These are phyloP conservation scores for Smallanthus sonchifolius DNA, from an alignment of 129 eudicot genomes.

Conservation along the genomic window DNA sequence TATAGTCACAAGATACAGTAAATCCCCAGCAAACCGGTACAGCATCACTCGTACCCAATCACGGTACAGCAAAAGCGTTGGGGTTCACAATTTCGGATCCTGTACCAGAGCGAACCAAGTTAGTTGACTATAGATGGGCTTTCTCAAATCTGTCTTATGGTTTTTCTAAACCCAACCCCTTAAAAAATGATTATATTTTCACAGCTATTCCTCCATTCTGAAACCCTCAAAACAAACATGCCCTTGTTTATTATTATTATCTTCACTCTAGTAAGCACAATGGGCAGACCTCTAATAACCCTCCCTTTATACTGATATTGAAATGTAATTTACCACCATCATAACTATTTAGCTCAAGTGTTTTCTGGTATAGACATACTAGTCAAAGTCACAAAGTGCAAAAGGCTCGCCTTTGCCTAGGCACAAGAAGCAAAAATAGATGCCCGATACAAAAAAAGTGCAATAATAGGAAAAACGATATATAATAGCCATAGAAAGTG, in stretches of 20 bases:
- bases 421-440: background rate
- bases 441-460: background rate
- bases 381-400: too few species aligned
- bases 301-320: background rate
- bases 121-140: background rate
- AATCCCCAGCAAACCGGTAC: background rate
- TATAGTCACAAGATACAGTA: background rate
- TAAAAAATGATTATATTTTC: background rate
- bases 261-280: background rate
- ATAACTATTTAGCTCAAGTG: background rate
- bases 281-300: background rate
- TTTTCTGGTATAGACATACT: too few species aligned
- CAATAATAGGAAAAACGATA: too few species aligned
- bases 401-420: background rate
- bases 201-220: background rate
- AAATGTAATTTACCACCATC: background rate
- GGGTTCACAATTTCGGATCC: background rate
- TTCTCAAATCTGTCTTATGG: background rate
- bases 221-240: background rate
- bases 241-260: background rate
- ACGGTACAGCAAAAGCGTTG: background rate
- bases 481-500: background rate
- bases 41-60: background rate
- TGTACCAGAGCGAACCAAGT: background rate
- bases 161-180: background rate